These are phyloP conservation scores for Ceratocystis colombiana DNA, from an alignment of 2,329 filamentous ascomycete genomes.

Conservation along the genomic window DNA sequence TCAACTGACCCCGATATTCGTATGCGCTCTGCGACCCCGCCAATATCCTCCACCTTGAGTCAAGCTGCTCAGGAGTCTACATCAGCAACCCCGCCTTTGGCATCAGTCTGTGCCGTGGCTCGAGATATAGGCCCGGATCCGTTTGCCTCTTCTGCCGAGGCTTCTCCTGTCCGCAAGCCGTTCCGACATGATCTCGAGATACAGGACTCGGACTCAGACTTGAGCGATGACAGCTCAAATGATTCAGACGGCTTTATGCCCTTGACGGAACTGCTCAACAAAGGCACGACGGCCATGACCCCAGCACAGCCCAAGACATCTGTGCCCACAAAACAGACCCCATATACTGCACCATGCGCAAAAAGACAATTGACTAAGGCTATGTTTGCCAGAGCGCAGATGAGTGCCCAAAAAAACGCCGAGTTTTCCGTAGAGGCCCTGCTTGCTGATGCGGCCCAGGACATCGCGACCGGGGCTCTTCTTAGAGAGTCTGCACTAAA, in stretches of 20 bases:
- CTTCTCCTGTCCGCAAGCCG: slow-evolving; percentile 24
- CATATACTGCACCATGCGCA: background rate
- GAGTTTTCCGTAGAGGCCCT: slow-evolving; percentile 15
- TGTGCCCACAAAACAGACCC: background rate
- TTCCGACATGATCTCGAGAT: slow-evolving; percentile 49
- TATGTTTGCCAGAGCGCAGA: slow-evolving; percentile 3
- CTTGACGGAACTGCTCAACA: slow-evolving; percentile 9
- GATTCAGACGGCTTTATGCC: slow-evolving; percentile 50
- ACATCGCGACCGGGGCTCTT: background rate
- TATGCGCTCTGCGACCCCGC: slow-evolving; percentile 1
- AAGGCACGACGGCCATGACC: background rate
- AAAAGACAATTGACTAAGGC: background rate
- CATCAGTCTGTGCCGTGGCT: background rate
- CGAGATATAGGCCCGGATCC: background rate
- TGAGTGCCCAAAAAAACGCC: slow-evolving; percentile 7
- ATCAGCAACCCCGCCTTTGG: background rate
- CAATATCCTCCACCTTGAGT: background rate
- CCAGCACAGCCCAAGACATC: background rate
- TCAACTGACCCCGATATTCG: background rate
- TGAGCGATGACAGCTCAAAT: slow-evolving; percentile 54
- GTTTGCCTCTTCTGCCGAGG: slow-evolving; percentile 16
- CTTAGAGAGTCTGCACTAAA: slow-evolving; percentile 4
- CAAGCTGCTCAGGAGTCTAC: background rate
- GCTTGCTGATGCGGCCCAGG: slow-evolving; percentile 18
- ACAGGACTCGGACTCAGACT: slow-evolving; percentile 62